phyloP scores from a whole-genome alignment of 2,329 filamentous ascomycete species.

The Fusarium setosum region DNA sequence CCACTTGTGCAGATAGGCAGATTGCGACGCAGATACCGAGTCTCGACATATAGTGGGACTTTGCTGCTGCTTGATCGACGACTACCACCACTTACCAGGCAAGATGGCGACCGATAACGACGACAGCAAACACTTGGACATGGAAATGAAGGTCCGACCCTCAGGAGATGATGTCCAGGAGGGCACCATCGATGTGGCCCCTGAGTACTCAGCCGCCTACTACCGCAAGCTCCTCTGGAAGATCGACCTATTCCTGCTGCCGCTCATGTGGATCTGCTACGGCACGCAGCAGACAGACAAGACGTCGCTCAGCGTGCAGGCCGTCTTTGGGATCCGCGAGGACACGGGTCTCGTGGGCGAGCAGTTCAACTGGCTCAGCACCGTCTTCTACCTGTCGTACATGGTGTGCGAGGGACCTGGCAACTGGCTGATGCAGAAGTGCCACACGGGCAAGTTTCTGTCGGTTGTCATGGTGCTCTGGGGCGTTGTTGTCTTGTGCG shows the following conservation, averaged over 20 bases:
- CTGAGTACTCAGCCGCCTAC: slow-evolving; percentile 38
- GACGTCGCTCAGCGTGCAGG: slow-evolving; percentile 44
- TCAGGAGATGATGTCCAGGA: background rate
- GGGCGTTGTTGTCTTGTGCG: background rate
- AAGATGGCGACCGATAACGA: background rate
- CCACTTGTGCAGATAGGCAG: too few relatives aligned
- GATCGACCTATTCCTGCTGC: slow-evolving; percentile 45
- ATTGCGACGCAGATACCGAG: too few relatives aligned
- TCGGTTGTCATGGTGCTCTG: background rate
- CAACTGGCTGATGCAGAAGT: slow-evolving; percentile 49
- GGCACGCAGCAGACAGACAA: slow-evolving; percentile 47
- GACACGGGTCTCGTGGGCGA: slow-evolving; percentile 44
- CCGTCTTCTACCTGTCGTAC: slow-evolving; percentile 46
- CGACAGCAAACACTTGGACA: background rate
- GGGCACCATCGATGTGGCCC: background rate
- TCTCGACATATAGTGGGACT: too few relatives aligned
- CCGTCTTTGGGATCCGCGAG: slow-evolving; percentile 44
- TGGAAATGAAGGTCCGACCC: background rate
- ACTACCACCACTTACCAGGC: background rate
- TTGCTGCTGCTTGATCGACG: background rate
- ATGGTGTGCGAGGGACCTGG: slow-evolving; percentile 43
- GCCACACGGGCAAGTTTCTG: slow-evolving; percentile 48
- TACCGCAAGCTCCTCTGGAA: slow-evolving; percentile 44
- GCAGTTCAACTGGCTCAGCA: slow-evolving; percentile 47
- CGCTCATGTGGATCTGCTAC: slow-evolving; percentile 47